Evolutionary conservation across 179 eudicot species (phyloP).

Genomic region (Spinacia oleracea): DNA sequence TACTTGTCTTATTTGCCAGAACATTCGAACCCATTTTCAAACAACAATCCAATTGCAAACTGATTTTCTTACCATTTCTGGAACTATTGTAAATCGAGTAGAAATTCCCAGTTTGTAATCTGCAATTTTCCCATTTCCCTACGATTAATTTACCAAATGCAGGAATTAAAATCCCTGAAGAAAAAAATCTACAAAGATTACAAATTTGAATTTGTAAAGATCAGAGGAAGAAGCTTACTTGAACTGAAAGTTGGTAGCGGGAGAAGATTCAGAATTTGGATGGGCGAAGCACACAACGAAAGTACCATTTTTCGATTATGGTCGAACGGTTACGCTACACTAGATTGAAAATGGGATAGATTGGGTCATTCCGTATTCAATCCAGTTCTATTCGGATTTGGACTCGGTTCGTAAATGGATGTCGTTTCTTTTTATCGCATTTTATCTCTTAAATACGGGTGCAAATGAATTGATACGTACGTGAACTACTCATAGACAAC

Average conservation of each 20-base stretch:
- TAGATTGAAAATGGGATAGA: too few species aligned
- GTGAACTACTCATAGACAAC: too few species aligned
- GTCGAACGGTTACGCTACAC: too few species aligned
- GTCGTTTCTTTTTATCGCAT: too few species aligned
- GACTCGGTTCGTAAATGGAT: too few species aligned
- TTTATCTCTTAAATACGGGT: too few species aligned
- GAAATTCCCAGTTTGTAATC: conserved; percentile 11
- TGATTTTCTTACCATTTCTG: background rate
- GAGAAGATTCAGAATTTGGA: background rate
- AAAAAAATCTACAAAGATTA: background rate
- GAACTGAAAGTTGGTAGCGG: background rate
- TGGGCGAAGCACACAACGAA: conserved; percentile 20
- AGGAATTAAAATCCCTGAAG: background rate
- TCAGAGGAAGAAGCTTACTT: conserved; percentile 9
- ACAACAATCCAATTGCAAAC: conserved; percentile 26
- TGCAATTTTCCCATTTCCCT: conserved; percentile 27
- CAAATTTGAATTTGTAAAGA: background rate
- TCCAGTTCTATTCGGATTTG: too few species aligned
- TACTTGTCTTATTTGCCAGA: background rate
- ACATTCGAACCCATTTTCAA: conserved; percentile 27
- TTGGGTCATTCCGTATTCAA: too few species aligned
- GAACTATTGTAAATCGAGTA: background rate
- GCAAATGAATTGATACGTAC: too few species aligned
- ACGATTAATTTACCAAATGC: conserved; percentile 16
- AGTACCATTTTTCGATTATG: conserved; percentile 12